Conservation (phyloP, 352 stramenopile genomes). For the Aphanomyces astaci region DNA sequence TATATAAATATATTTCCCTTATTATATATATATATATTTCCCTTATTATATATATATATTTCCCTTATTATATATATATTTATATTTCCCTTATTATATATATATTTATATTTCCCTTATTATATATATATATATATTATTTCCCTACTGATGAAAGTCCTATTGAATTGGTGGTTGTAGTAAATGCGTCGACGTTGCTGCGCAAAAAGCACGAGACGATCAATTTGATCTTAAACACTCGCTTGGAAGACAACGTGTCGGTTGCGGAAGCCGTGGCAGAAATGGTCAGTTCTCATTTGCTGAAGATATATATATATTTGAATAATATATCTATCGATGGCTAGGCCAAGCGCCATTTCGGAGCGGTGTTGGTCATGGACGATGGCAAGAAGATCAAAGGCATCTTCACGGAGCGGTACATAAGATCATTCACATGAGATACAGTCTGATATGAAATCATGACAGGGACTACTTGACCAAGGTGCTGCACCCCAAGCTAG, state of each 20-base stretch:
- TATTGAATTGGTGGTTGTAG: slow-evolving; percentile 17
- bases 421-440: too few species aligned
- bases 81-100: too few species aligned
- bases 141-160: too few species aligned
- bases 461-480: slow-evolving; percentile 64
- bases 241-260: slow-evolving; percentile 63
- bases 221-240: slow-evolving; percentile 76
- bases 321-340: neutral
- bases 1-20: too few species aligned
- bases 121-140: too few species aligned
- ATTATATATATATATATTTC: too few species aligned
- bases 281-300: slow-evolving; percentile 33
- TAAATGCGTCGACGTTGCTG: slow-evolving; percentile 58
- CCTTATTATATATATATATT: too few species aligned
- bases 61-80: too few species aligned
- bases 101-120: too few species aligned
- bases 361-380: slow-evolving; percentile 72
- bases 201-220: slow-evolving; percentile 81
- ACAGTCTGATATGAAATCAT: neutral
- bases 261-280: slow-evolving; percentile 66
- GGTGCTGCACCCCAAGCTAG: slow-evolving; percentile 60
- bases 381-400: slow-evolving; percentile 73
- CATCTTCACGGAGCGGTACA: slow-evolving; percentile 72
- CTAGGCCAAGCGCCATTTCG: slow-evolving; percentile 57
- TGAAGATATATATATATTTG: neutral